phyloP scores from a whole-genome alignment of 2,329 filamentous ascomycete species.

The Epichloe sp. region DNA sequence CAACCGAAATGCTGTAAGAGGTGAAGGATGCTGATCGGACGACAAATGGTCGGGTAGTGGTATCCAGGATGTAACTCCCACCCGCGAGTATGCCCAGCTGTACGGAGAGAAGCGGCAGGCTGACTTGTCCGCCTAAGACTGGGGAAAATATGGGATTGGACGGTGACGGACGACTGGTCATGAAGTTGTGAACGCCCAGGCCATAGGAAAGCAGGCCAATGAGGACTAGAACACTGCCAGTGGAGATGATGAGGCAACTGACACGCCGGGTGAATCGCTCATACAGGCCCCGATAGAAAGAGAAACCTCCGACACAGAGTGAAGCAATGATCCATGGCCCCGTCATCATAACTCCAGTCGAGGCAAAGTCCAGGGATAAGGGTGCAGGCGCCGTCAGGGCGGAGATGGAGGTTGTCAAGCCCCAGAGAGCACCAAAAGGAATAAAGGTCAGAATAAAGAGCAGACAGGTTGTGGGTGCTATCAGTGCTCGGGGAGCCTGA shows the following conservation, averaged over 20 bases:
- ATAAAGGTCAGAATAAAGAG: constrained; percentile 32
- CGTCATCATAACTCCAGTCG: constrained; percentile 31
- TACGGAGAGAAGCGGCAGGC: constrained; percentile 30
- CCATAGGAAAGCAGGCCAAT: constrained; percentile 32
- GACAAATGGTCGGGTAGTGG: constrained; percentile 28
- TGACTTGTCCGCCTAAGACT: constrained; percentile 13
- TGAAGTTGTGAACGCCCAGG: constrained; percentile 20
- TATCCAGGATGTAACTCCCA: constrained; percentile 27
- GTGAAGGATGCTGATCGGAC: constrained; percentile 36
- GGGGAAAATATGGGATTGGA: constrained; percentile 14
- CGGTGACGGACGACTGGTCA: constrained; percentile 14
- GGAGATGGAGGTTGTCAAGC: constrained; percentile 30
- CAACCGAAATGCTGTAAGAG: constrained; percentile 30
- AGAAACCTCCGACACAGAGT: constrained; percentile 18
- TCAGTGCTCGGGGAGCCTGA: constrained; percentile 33
- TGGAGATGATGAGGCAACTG: constrained; percentile 22
- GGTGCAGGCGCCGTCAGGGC: constrained; percentile 33
- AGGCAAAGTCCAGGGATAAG: constrained; percentile 24
- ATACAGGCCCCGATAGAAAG: constrained; percentile 18
- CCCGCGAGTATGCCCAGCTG: constrained; percentile 34
- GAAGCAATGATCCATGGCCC: constrained; percentile 30
- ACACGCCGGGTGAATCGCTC: constrained; percentile 19
- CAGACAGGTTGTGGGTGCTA: constrained; percentile 36
- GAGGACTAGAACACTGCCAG: constrained; percentile 25
- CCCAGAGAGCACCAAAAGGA: constrained; percentile 34